phyloP scores from a whole-genome alignment of 345 rosid genomes.

The Lepidium africanum region DNA sequence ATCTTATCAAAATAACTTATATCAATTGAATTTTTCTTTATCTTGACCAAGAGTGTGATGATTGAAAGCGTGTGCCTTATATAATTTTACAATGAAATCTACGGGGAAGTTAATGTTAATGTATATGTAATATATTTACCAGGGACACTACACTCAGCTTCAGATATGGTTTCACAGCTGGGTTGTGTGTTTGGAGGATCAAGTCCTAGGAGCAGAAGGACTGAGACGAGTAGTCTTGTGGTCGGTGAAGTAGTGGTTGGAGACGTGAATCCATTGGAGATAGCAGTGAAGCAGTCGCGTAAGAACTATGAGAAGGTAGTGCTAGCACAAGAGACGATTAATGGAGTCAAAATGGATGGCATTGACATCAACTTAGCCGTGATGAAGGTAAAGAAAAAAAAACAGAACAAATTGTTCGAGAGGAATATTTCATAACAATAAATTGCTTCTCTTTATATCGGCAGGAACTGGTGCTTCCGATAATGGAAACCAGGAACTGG shows the following conservation, averaged over 20 bases:
- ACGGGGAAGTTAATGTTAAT: not conserved
- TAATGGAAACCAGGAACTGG: conserved; percentile 55
- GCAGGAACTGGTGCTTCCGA: conserved; percentile 81
- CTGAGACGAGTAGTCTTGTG: conserved; percentile 33
- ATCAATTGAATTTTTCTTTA: not conserved
- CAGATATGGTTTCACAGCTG: conserved; percentile 66
- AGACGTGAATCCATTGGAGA: conserved; percentile 72
- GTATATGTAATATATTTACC: not conserved
- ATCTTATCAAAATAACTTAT: not conserved
- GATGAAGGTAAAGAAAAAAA: conserved; percentile 63
- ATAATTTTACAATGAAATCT: not conserved
- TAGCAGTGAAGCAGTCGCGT: conserved; percentile 66
- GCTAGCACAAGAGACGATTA: conserved; percentile 73
- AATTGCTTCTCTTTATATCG: not conserved
- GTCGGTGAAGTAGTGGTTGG: conserved; percentile 91
- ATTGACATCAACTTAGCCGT: conserved; percentile 93
- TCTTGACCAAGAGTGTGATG: conserved; percentile 4
- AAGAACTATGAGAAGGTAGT: conserved; percentile 73
- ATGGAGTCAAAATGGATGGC: conserved; percentile 91
- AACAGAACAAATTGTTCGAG: not conserved
- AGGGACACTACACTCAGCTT: conserved; percentile 56
- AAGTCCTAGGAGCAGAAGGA: conserved; percentile 39
- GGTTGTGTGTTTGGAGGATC: conserved; percentile 71
- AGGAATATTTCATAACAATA: not conserved
- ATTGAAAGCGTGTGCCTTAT: not conserved